Evolutionary conservation across 2,329 filamentous ascomycete genomes (phyloP), one percentile per base, ranked within the genome.

Genomic region (Scortechinia acanthostroma): DNA sequence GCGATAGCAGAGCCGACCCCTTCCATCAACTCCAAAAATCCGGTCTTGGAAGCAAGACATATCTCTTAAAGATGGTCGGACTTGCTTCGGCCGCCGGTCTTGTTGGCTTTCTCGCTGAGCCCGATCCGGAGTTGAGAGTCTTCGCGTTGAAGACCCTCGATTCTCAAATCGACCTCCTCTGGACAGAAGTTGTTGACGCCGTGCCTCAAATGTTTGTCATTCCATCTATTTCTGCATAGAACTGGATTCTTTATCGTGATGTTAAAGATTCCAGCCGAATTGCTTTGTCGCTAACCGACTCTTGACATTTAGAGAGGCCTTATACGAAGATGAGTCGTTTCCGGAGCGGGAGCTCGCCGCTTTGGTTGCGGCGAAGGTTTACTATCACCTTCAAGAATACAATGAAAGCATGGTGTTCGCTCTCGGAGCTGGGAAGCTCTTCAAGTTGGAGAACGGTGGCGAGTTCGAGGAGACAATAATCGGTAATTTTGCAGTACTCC

Each of bases 401-500:
- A 93, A 96, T 62, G 93, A 98, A 71, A 96, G 91, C 67, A 97
- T 98, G 91, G 87, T 88, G 44, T 97, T 98, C 66, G 93, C 93
- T 51, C 80, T 98, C 42, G 91, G 90, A 48, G 91, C 93, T 20
- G 93, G 93, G 49, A 88, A 96, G 61, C 82, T 95, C 43, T 96
- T 98, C 74, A 88, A 94, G 70, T 79, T 97, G 52, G 88, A 96
- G 58, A 77, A 84, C 45, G 85, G 88, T 44, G 87, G 89, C 65
- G 93, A 98, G 71, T 98, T 95, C 59, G 93, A 98, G 66, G 91
- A 98, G 71, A 98, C 93, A 47, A 97, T 98, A 69, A 91, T 97
- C 64, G 91, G 91, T 48, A 96, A 94, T 76, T 98, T 93, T 61
- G 82, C 98, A 58, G n/a, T n/a, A n/a, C n/a, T n/a, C n/a, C n/a